Evolutionary conservation across 257 asterid species (phyloP).

Genomic region (Solanum arcanum): DNA sequence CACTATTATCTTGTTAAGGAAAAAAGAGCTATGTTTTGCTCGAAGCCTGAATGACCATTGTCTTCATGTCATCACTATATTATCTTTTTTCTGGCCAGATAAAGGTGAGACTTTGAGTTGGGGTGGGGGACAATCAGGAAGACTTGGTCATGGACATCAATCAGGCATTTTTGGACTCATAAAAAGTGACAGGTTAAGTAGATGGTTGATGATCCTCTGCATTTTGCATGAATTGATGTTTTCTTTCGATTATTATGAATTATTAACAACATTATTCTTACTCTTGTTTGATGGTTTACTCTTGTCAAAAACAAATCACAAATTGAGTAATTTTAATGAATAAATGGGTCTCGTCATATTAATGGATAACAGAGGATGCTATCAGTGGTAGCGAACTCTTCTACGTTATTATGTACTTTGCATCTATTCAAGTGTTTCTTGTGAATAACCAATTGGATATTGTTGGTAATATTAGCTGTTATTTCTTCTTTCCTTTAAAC

Average conservation of each 20-base stretch:
- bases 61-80: background rate
- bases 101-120: slow-evolving; percentile 91
- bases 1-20: background rate
- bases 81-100: slow-evolving; percentile 33
- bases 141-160: slow-evolving; percentile 93
- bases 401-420: background rate
- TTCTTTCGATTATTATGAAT: background rate
- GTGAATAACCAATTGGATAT: background rate
- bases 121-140: slow-evolving; percentile 94
- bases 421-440: background rate
- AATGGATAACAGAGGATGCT: background rate
- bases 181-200: slow-evolving; percentile 56
- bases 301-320: background rate
- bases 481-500: background rate
- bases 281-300: background rate
- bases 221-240: background rate
- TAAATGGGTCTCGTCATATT: background rate
- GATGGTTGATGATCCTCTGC: slow-evolving; percentile 1
- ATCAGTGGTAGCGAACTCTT: background rate
- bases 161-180: slow-evolving; percentile 66
- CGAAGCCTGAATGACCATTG: background rate
- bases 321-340: background rate
- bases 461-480: background rate
- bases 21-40: background rate
- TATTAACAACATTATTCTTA: background rate